Evolutionary conservation across 75 land plant genomes (phyloP), one percentile per base, ranked within the genome.

Genomic region (Cryptomeria japonica): DNA sequence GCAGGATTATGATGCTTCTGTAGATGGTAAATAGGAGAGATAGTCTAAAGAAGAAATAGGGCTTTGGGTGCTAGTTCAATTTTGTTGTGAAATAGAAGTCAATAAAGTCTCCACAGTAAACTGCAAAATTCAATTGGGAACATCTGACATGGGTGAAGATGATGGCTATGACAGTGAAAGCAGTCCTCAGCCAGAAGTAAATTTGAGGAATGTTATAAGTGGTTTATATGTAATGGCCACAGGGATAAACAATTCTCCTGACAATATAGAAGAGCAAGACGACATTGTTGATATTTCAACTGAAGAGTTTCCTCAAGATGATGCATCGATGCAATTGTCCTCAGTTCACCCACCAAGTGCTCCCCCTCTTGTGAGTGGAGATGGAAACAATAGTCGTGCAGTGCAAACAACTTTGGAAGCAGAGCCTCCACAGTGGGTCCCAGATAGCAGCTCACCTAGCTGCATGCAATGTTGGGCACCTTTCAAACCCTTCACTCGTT

Each of bases 351-450:
- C 88, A 19, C 99, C 99, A 28, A 97, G 97, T 94, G 97, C 99
- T 18, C 99, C 97, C n/a, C 97, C 99, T 14, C 93, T 97, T 61
- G 15, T 41, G 41, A 84, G 93, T 73, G 89, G 89, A 75, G 80
- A 41, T 73, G 89, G 87, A 28, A 49, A 85, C 31, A 87, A 86
- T 55, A 92, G 88, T 70, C 85, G 14, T 84, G 91, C 88, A 39
- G 91, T 86, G 64, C 92, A 88, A 58, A 93, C 93, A 16, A 87
- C 95, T 0, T 85, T 96, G 87, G 95, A 95, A 72, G 92, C 96
- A 84, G 96, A 96, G 36, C 98, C 98, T 3, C 98, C 96, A 16
- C 92, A 96, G 47, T 96, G 98, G 98, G 87, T 96, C 73, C 94
- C 94, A n/a, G 98, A 96, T 84, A 95, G 98, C 89, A 86, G 89